Evolutionary conservation across 768 basidiomycete species (phyloP), one percentile per base, ranked within the genome.

Genomic region (Cystobasidium tubakii): DNA sequence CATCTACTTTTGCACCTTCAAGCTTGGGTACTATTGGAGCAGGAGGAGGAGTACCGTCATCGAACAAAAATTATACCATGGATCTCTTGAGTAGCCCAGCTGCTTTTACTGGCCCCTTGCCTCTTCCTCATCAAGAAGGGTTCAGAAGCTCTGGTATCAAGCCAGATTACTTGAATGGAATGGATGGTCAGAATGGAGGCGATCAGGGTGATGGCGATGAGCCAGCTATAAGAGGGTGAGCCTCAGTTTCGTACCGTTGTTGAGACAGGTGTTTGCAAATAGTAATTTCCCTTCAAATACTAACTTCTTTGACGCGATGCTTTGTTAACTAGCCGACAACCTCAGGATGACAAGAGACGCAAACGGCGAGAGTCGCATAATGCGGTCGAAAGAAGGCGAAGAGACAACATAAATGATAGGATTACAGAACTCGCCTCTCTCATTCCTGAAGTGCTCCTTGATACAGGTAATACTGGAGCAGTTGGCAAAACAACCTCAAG

Each of bases 381-480:
- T 77, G 91, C 91, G 1, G 92, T 96, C 76, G 92, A 96, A 83
- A 84, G 92, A 21, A 82, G 92, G 31, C 79, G 92, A 74, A 81
- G 92, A 62, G 92, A 96, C 79, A 94, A 93, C 80, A 96, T 96
- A 81, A 96, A 96, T 81, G 92, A 96, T 82, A 91, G 92, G 81
- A 96, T 96, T 77, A 86, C 86, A 44, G 92, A 96, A 80, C 86
- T 96, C 0, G 89, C 92, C 23, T 89, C 89, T 25, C 84, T 96
- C 55, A 89, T 96, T 74, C 92, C 92, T 0, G 92, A 92, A 80
- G 88, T 88, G 78, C 84, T 93, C 82, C 83, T 92, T 42, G 50
- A 62, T 27, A 34, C 65, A 3, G n/a, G 54, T 0, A 29, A 29
- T 0, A 13, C 27, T 27, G 66, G 43, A 1, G 50, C 12, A 13